phyloP scores from a whole-genome alignment of 1,139 yeast genomes.

The Pneumocystis sp. region DNA sequence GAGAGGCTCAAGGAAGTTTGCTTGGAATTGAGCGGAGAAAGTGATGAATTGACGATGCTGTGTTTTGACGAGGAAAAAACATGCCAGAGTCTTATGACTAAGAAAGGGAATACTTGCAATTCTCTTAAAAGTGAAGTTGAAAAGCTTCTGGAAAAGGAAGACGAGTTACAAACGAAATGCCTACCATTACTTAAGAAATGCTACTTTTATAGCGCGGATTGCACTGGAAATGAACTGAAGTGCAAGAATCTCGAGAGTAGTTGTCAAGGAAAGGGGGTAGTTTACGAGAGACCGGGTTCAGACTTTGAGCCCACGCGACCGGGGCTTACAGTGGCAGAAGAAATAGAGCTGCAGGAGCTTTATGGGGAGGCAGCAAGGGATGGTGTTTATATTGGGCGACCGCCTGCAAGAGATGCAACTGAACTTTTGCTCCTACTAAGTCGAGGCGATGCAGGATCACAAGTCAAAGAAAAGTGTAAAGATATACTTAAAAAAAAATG shows the following conservation, averaged over 20 bases:
- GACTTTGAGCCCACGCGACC: not conserved
- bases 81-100: not conserved
- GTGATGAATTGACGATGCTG: not conserved
- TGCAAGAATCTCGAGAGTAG: not conserved
- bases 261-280: not conserved
- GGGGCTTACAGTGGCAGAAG: not conserved
- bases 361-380: not conserved
- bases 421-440: not conserved
- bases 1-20: not conserved
- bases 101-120: not conserved
- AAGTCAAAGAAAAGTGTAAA: not conserved
- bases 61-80: not conserved
- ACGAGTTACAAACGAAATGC: not conserved
- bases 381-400: not conserved
- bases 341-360: not conserved
- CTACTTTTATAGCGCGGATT: not conserved
- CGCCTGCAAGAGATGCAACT: not conserved
- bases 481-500: not conserved
- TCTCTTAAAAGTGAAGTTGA: not conserved
- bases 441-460: too few relatives aligned
- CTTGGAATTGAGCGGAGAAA: not conserved
- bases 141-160: too few relatives aligned
- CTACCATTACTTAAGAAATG: not conserved
- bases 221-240: not conserved
- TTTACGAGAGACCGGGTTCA: not conserved